Evolutionary conservation across 2,329 filamentous ascomycete species (phyloP).

Genomic region (Penicillium sp.): DNA sequence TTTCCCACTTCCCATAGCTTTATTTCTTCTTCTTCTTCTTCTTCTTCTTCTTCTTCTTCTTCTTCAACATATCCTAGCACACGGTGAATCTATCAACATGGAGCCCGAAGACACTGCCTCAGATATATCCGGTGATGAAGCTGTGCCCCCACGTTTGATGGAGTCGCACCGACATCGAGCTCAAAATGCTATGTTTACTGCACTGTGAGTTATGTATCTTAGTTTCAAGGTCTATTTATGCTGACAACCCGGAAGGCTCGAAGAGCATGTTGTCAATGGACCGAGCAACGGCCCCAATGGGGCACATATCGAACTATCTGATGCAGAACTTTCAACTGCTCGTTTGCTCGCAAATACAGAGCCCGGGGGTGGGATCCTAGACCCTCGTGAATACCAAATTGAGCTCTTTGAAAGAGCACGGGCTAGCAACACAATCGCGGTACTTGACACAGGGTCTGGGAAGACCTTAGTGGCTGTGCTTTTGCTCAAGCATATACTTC

Average conservation of each 20-base stretch:
- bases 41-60: not conserved
- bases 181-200: slow-evolving; percentile 53
- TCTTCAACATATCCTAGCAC: not conserved
- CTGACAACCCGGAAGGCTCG: slow-evolving; percentile 29
- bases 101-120: slow-evolving; percentile 12
- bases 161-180: slow-evolving; percentile 26
- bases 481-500: slow-evolving; percentile 71
- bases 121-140: slow-evolving; percentile 29
- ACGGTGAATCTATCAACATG: not conserved
- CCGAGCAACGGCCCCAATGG: slow-evolving; percentile 35
- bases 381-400: slow-evolving; percentile 83
- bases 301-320: slow-evolving; percentile 12
- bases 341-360: slow-evolving; percentile 54
- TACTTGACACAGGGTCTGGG: slow-evolving; percentile 85
- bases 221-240: not conserved
- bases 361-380: slow-evolving; percentile 62
- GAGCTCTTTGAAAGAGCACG: slow-evolving; percentile 90
- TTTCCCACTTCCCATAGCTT: too few relatives aligned
- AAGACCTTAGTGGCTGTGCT: slow-evolving; percentile 96
- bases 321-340: slow-evolving; percentile 54
- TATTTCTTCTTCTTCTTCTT: not conserved
- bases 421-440: slow-evolving; percentile 80
- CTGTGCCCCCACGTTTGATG: not conserved
- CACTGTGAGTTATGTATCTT: slow-evolving; percentile 35
- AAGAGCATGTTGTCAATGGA: slow-evolving; percentile 43